Evolutionary conservation across 2,329 filamentous ascomycete genomes (phyloP).

Genomic region (Macrophomina phaseolina): DNA sequence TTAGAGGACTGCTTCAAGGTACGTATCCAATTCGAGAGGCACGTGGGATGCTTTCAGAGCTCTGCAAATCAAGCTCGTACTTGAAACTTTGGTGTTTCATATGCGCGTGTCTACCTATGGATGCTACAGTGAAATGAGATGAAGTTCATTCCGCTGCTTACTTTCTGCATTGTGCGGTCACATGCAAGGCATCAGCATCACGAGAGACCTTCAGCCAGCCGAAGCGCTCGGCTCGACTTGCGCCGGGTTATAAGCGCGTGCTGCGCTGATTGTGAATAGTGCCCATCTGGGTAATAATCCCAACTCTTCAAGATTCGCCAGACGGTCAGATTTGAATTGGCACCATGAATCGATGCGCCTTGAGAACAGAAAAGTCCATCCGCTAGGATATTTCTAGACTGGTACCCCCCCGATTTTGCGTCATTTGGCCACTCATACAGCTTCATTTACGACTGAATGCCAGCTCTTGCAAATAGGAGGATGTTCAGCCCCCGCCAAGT

Average conservation of each 20-base stretch:
- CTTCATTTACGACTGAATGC: neutral
- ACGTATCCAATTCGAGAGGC: too few relatives aligned
- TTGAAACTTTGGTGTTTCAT: too few relatives aligned
- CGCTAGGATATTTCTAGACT: neutral
- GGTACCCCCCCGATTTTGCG: neutral
- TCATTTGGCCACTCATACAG: neutral
- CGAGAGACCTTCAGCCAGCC: neutral
- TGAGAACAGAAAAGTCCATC: neutral
- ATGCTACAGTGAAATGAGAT: too few relatives aligned
- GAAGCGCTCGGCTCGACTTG: neutral
- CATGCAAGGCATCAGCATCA: too few relatives aligned
- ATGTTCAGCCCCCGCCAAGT: slow-evolving; percentile 5
- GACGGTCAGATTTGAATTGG: too few relatives aligned
- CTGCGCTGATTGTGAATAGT: neutral
- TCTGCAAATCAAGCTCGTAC: too few relatives aligned
- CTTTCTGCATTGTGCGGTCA: too few relatives aligned
- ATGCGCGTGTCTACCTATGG: too few relatives aligned
- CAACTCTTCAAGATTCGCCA: neutral
- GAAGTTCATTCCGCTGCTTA: too few relatives aligned
- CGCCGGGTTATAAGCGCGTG: neutral
- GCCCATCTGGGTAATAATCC: neutral
- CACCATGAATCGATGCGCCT: too few relatives aligned
- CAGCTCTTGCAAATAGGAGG: neutral
- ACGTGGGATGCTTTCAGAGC: too few relatives aligned
- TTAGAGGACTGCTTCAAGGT: too few relatives aligned